phyloP scores from a whole-genome alignment of 2,329 filamentous ascomycete genomes.

The Lachnellula arida region DNA sequence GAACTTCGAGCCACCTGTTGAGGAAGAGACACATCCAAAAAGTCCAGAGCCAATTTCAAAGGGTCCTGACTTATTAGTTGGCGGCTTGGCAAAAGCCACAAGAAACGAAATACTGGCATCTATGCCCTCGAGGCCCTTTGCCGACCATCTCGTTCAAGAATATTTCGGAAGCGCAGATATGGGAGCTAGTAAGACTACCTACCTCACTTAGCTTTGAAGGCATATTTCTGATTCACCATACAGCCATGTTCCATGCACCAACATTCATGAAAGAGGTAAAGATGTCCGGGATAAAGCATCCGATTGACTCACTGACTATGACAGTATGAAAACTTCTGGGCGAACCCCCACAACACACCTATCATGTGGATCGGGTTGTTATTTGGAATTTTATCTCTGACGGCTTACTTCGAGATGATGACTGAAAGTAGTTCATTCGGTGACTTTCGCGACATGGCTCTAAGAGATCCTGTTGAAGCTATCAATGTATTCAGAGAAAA shows the following conservation, averaged over 20 bases:
- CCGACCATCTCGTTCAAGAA: conserved; percentile 45
- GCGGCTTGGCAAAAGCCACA: background rate
- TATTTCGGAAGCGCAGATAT: conserved; percentile 49
- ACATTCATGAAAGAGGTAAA: conserved; percentile 43
- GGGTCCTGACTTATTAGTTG: background rate
- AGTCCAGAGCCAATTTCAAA: background rate
- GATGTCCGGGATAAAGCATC: background rate
- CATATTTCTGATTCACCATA: background rate
- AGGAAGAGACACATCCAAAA: background rate
- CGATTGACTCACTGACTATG: conserved; percentile 1
- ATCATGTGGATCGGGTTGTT: conserved; percentile 50
- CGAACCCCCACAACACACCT: conserved; percentile 27
- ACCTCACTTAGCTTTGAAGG: background rate
- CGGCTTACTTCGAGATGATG: background rate
- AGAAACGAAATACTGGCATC: conserved; percentile 40
- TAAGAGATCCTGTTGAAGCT: too few relatives aligned
- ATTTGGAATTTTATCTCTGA: conserved; percentile 26
- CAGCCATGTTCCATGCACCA: conserved; percentile 41
- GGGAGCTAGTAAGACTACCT: conserved; percentile 40
- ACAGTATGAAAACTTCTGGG: conserved; percentile 31
- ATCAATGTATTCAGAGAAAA: conserved; percentile 42
- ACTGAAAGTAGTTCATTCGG: conserved; percentile 37
- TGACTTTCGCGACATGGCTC: conserved; percentile 40
- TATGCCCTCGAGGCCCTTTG: conserved; percentile 43
- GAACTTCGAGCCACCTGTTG: conserved; percentile 19